Percentiles rank a stretch among this genome's conserved stretches.
Conservation (phyloP, 768 basidiomycete genomes). For the Brasilioporus rufonigricans region DNA sequence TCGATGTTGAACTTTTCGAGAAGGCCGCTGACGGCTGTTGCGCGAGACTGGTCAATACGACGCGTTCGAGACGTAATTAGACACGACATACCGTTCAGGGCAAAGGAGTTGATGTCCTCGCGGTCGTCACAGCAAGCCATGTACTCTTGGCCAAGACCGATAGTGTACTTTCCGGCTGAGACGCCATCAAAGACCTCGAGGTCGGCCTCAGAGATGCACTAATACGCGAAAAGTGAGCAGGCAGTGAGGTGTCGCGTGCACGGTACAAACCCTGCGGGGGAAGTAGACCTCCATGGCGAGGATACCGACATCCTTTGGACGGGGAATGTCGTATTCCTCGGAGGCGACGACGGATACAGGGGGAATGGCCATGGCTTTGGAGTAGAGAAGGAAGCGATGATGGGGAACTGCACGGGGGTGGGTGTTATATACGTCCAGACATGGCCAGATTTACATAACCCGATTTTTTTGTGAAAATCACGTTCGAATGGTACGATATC, state of each 20-base stretch:
- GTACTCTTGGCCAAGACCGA: slow-evolving; percentile 95
- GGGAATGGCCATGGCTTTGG: slow-evolving; percentile 28
- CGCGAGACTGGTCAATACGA: not conserved
- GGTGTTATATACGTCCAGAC: slow-evolving; percentile 23
- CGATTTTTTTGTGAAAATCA: slow-evolving; percentile 14
- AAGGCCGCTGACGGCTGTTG: slow-evolving; percentile 79
- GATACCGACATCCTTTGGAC: slow-evolving; percentile 93
- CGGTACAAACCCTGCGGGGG: slow-evolving; percentile 72
- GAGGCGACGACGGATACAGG: slow-evolving; percentile 7
- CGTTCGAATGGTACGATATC: slow-evolving; percentile 24
- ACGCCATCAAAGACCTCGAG: slow-evolving; percentile 95
- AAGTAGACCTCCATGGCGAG: slow-evolving; percentile 94
- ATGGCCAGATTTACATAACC: slow-evolving; percentile 26
- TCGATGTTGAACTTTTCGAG: slow-evolving; percentile 95
- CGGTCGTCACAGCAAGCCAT: slow-evolving; percentile 99
- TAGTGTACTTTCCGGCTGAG: slow-evolving; percentile 95
- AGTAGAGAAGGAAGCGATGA: not conserved
- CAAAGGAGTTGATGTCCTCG: slow-evolving; percentile 99
- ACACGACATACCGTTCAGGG: slow-evolving; percentile 74
- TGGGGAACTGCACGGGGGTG: not conserved
- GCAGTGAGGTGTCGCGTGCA: slow-evolving; percentile 6
- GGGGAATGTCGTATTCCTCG: slow-evolving; percentile 32
- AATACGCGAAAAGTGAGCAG: slow-evolving; percentile 7
- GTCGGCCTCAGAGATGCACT: slow-evolving; percentile 96
- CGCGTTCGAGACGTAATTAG: not conserved